phyloP scores from a whole-genome alignment of 208 protist genomes.

The Endotrypanum monterogeii region DNA sequence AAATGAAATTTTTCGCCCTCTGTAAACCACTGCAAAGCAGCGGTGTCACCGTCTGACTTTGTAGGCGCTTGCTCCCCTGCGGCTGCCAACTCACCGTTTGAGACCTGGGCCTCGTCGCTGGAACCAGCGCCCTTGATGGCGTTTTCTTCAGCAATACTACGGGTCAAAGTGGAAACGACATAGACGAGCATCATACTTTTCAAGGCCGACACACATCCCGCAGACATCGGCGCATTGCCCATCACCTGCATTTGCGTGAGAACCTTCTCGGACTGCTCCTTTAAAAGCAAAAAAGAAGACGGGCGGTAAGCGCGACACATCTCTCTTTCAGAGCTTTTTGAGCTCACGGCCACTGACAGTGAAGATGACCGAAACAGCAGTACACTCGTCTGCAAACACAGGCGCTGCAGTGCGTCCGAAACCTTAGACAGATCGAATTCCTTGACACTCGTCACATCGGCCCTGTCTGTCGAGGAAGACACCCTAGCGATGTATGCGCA shows the following conservation, averaged over 20 bases:
- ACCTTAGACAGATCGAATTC: not conserved
- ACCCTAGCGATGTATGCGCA: not conserved
- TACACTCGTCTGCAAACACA: not conserved
- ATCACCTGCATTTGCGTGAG: not conserved
- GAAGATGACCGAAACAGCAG: not conserved
- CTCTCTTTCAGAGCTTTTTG: too few relatives aligned
- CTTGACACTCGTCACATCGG: not conserved
- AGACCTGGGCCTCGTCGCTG: not conserved
- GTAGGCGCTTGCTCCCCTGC: not conserved
- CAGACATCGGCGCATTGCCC: not conserved
- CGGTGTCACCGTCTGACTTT: not conserved
- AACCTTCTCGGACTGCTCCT: not conserved
- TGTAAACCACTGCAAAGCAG: not conserved
- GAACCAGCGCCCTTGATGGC: not conserved
- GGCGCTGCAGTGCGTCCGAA: not conserved
- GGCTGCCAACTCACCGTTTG: not conserved
- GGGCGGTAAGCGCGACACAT: not conserved
- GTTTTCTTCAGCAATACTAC: not conserved
- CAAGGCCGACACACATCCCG: conserved; percentile 5
- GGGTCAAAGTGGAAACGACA: not conserved
- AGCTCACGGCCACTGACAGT: not conserved
- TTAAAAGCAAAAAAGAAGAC: not conserved
- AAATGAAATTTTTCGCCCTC: conserved; percentile 1
- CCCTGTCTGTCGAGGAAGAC: not conserved
- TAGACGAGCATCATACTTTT: conserved; percentile 1